A percentile compares a stretch with the other conserved stretches of the same genome.
These are phyloP conservation scores for Boletus austroedulis DNA, from an alignment of 1,284 basidiomycete species.

Conservation along the genomic window DNA sequence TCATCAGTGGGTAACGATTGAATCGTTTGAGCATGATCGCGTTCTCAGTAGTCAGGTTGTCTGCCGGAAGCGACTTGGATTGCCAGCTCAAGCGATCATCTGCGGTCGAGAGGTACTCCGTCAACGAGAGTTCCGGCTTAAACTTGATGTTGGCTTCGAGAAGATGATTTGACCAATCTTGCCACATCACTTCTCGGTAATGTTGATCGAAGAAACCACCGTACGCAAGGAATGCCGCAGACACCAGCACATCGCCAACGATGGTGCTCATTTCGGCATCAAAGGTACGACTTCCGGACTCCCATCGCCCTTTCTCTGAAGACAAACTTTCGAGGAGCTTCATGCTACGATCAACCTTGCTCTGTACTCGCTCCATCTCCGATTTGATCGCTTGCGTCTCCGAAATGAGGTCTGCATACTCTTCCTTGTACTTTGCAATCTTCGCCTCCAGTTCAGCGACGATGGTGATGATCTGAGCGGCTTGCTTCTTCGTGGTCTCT, in stretches of 20 bases:
- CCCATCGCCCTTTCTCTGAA: conserved; percentile 95
- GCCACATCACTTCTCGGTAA: conserved; percentile 97
- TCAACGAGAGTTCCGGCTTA: conserved; percentile 89
- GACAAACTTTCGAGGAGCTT: conserved; percentile 92
- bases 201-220: conserved; percentile 99
- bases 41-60: conserved; percentile 96
- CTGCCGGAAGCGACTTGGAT: conserved; percentile 89
- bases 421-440: conserved; percentile 94
- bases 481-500: conserved; percentile 90
- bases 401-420: conserved; percentile 96
- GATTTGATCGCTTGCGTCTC: conserved; percentile 96
- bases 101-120: conserved; percentile 96
- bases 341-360: conserved; percentile 97
- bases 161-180: conserved; percentile 90
- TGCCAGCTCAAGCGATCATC: conserved; percentile 97
- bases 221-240: conserved; percentile 96
- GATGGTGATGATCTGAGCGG: conserved; percentile 85
- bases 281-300: conserved; percentile 92
- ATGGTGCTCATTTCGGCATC: conserved; percentile 99
- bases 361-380: conserved; percentile 98
- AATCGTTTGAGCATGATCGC: conserved; percentile 99
- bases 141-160: conserved; percentile 88
- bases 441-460: conserved; percentile 91
- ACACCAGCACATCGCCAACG: conserved; percentile 94
- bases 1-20: conserved; percentile 96